Base-by-base conservation (phyloP, 2,329 filamentous ascomycete species). In the Curvularia verruculosa region DNA sequence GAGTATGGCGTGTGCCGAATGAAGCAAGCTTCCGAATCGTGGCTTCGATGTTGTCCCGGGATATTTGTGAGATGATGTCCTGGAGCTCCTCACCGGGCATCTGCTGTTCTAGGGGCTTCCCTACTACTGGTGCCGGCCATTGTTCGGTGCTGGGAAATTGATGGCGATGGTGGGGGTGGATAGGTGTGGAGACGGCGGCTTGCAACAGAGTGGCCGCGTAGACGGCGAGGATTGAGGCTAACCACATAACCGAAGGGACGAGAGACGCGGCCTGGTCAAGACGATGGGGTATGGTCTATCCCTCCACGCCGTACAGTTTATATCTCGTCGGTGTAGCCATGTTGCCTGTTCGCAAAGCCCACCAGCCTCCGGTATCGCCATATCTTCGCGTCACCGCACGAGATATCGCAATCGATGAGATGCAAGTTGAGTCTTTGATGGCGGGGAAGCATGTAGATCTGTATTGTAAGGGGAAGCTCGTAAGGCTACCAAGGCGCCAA, bases 1-100 rank as follows among this genome's bases (percentile, higher is more conserved):
- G 70, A 3, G 83, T 85, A 65, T 85, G 82, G 5, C 83, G 76
- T 13, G 83, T 85, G 36, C 81, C 82, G 61, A 84, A 85, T 18
- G 77, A 79, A 9, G 79, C 82, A 1, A 85, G 78, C 59, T 80
- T 84, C 36, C 73, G 70, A 60, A 85, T 79, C 47, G 77, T 83
- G 5, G 75, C 71, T 54, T 83, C 72, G 58, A 85, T 80, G 36
- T 79, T 78, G 2, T 70, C 65, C 3, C 78, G 64, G 31, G 75
- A 71, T 23, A 80, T 60, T 44, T 78, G 71, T 3, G 67, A 59
- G 6, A 80, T 55, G 56, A 80, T 74, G 8, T 63, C 52, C 49
- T 70, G 67, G 12, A 79, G 62, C 43, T 78, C 75, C n/a, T 64
- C 63, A 52, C 77, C 73, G 3, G 77, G 76, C 28, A 66, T 53